These are phyloP conservation scores for Bertia moriformis DNA, from an alignment of 2,329 filamentous ascomycete genomes.

Conservation along the genomic window DNA sequence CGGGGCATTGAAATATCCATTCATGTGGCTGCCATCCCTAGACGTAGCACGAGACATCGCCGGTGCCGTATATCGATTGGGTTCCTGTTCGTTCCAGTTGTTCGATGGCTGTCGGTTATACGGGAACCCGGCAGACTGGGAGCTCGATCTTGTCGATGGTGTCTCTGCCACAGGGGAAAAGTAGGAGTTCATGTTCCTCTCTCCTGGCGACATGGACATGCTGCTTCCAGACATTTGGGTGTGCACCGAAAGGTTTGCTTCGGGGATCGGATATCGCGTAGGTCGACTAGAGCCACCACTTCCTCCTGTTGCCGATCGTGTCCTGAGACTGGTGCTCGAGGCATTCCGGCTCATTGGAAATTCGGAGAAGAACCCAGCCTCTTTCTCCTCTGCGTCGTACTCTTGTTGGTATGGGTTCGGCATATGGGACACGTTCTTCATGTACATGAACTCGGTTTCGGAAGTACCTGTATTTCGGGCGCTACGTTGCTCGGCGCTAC, in stretches of 20 bases:
- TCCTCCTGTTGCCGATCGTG: slow-evolving; percentile 45
- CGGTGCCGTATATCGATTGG: slow-evolving; percentile 53
- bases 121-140: slow-evolving; percentile 38
- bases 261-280: slow-evolving; percentile 31
- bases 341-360: slow-evolving; percentile 42
- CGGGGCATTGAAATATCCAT: slow-evolving; percentile 11
- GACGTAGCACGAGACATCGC: slow-evolving; percentile 45
- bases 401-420: slow-evolving; percentile 45
- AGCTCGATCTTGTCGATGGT: slow-evolving; percentile 38
- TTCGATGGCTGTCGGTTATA: slow-evolving; percentile 28
- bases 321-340: slow-evolving; percentile 44
- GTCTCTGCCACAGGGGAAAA: slow-evolving; percentile 55
- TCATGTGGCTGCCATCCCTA: slow-evolving; percentile 34
- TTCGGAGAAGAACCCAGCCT: slow-evolving; percentile 14
- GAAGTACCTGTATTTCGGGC: slow-evolving; percentile 9
- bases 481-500: slow-evolving; percentile 10
- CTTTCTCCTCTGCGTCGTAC: slow-evolving; percentile 19
- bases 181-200: slow-evolving; percentile 42
- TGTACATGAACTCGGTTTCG: slow-evolving; percentile 43
- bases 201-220: slow-evolving; percentile 31
- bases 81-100: slow-evolving; percentile 42
- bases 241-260: slow-evolving; percentile 34
- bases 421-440: slow-evolving; percentile 37
- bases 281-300: slow-evolving; percentile 31
- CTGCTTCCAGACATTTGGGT: slow-evolving; percentile 11